Base-by-base conservation (phyloP, 345 rosid species). In the Hirschfeldia incana region DNA sequence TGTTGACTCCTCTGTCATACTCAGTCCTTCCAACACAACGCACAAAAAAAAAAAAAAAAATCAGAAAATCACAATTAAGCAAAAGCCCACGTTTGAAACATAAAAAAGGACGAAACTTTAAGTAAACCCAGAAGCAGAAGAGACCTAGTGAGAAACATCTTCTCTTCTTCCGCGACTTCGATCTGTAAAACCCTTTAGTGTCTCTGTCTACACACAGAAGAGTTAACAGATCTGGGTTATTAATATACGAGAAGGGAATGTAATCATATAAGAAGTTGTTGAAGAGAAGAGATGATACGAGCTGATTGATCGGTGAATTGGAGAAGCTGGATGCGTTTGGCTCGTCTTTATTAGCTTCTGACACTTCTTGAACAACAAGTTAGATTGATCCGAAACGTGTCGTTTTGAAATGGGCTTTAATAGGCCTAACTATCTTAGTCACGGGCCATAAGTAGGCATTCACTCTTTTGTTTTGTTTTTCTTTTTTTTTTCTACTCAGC, bases 1-100 rank as follows among this genome's bases (percentile, higher is more conserved):
- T 94, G 89, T 94, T 94, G 37, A 94, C 98, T 76, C 98, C 98
- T 84, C 98, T 87, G 70, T 94, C 98, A 79, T 94, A 94, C 94
- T 94, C 98, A 12, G 97, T 94, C 92, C 98, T 94, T 75, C 4
- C n/a, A n/a, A n/a, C n/a, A n/a, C n/a, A n/a, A n/a, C n/a, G n/a
- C n/a, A n/a, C n/a, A n/a, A 33, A 63, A 8, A 72, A 4, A 49
- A 13, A 46, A 78, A 27, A 58, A 8, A 67, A 78, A 39, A 44
- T 32, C 68, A 46, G 21, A 29, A 29, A 30, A 78, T 29, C n/a
- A 78, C 39, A 46, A 33, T 13, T 64, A 28, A 63, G 13, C 5
- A 49, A 61, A 59, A 13, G 27, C 68, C 21, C 33, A 29, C 36
- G 60, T 57, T 30, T 78, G 4, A 66, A 72, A n/a, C 37, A 65